Evolutionary conservation across 169 alveolate genomes (phyloP).

Genomic region (Plasmodium yoelii): DNA sequence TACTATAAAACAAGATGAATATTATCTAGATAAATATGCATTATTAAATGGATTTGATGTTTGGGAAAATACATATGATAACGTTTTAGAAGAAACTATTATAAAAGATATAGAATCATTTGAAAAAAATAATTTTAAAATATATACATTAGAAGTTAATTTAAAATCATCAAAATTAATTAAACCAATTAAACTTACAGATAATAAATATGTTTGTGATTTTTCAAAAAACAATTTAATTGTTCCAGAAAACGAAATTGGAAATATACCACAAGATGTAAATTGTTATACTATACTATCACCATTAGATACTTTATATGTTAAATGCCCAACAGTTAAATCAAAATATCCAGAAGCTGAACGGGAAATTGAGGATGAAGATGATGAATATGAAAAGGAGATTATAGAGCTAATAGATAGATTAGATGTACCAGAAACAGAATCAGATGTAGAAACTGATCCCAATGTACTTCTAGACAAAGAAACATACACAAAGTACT

Average conservation of each 20-base stretch:
- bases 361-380: conserved; percentile 1
- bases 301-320: conserved; percentile 62
- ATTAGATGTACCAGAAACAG: background rate
- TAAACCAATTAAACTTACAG: background rate
- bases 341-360: conserved; percentile 19
- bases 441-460: background rate
- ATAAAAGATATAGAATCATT: conserved; percentile 19
- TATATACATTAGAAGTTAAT: conserved; percentile 22
- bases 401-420: conserved; percentile 5
- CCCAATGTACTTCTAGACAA: conserved; percentile 1
- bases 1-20: background rate
- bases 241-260: conserved; percentile 16
- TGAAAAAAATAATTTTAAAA: background rate
- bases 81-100: conserved; percentile 11
- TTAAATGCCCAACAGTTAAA: conserved; percentile 61
- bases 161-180: conserved; percentile 40
- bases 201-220: conserved; percentile 28
- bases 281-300: conserved; percentile 19
- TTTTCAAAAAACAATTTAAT: conserved; percentile 26
- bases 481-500: conserved; percentile 11
- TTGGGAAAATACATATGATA: conserved; percentile 6
- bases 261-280: background rate
- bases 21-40: background rate
- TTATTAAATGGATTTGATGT: conserved; percentile 10
- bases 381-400: conserved; percentile 20